Evolutionary conservation across 371 early-diverging fungal genomes (phyloP).

Genomic region (Choanephora cucurbitarum): DNA sequence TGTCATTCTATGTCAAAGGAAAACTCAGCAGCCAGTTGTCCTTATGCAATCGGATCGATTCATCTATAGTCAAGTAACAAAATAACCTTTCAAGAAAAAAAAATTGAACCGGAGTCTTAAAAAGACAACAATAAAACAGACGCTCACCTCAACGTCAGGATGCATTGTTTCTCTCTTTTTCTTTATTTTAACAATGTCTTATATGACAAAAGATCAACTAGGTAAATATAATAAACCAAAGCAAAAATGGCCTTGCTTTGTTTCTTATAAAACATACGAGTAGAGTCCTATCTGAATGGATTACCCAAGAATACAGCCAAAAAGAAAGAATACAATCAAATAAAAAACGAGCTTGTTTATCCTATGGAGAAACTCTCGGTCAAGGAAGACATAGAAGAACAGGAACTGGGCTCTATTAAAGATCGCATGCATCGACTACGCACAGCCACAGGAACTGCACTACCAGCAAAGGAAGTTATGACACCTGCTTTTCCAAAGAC

Average conservation of each 20-base stretch:
- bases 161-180: constrained; percentile 6
- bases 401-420: constrained; percentile 9
- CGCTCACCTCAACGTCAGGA: too few relatives aligned
- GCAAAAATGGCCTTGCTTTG: too few relatives aligned
- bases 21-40: too few relatives aligned
- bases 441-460: constrained; percentile 14
- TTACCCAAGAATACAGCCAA: constrained; percentile 11
- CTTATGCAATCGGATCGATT: too few relatives aligned
- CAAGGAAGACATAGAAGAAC: not conserved
- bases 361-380: constrained; percentile 15
- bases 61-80: too few relatives aligned
- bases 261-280: constrained; percentile 1
- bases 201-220: constrained; percentile 29
- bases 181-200: constrained; percentile 13
- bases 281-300: constrained; percentile 15
- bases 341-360: constrained; percentile 18
- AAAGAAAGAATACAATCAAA: constrained; percentile 12
- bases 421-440: constrained; percentile 20
- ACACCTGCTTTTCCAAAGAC: constrained; percentile 18
- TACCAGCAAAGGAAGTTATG: constrained; percentile 1
- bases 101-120: too few relatives aligned
- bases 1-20: too few relatives aligned
- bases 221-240: constrained; percentile 5
- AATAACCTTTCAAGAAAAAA: not conserved
- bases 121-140: too few relatives aligned